Evolutionary conservation across 78 protist genomes (phyloP).

Genomic region (Protostelium mycophagum): DNA sequence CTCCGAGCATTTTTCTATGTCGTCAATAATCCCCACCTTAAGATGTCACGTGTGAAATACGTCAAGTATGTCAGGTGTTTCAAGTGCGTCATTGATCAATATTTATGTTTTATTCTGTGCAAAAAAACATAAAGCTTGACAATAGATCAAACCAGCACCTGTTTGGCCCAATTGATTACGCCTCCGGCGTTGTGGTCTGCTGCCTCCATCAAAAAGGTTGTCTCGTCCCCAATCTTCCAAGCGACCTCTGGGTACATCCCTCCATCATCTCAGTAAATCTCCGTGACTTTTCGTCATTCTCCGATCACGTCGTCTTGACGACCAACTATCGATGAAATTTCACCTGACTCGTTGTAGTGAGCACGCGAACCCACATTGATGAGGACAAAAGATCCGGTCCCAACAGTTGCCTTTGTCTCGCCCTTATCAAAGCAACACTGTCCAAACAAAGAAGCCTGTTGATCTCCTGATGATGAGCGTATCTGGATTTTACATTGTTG

Average conservation of each 20-base stretch:
- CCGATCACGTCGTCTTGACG: too few relatives aligned
- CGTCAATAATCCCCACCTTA: constrained; percentile 43
- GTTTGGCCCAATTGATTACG: constrained; percentile 25
- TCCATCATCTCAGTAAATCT: not conserved
- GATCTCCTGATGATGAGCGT: constrained; percentile 35
- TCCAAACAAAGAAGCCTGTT: constrained; percentile 63
- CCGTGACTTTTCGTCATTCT: not conserved
- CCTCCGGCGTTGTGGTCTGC: constrained; percentile 55
- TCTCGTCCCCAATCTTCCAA: constrained; percentile 28
- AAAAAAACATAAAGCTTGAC: too few relatives aligned
- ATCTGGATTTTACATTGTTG: constrained; percentile 39
- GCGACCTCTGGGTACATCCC: constrained; percentile 63
- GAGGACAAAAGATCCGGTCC: constrained; percentile 62
- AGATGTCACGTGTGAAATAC: too few relatives aligned
- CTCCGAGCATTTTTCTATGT: constrained; percentile 15
- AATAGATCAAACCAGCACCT: too few relatives aligned
- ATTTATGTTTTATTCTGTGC: too few relatives aligned
- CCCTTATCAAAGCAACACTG: constrained; percentile 55
- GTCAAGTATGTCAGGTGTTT: too few relatives aligned
- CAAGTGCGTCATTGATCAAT: too few relatives aligned
- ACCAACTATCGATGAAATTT: not conserved
- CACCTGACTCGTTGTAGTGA: not conserved
- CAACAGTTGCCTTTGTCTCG: constrained; percentile 43
- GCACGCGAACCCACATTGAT: constrained; percentile 42
- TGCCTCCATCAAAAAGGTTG: constrained; percentile 46